Percentiles rank a stretch among this genome's conserved stretches.
Evolutionary conservation across 495 filamentous ascomycete genomes (phyloP).

Genomic region (Platismatia glauca): DNA sequence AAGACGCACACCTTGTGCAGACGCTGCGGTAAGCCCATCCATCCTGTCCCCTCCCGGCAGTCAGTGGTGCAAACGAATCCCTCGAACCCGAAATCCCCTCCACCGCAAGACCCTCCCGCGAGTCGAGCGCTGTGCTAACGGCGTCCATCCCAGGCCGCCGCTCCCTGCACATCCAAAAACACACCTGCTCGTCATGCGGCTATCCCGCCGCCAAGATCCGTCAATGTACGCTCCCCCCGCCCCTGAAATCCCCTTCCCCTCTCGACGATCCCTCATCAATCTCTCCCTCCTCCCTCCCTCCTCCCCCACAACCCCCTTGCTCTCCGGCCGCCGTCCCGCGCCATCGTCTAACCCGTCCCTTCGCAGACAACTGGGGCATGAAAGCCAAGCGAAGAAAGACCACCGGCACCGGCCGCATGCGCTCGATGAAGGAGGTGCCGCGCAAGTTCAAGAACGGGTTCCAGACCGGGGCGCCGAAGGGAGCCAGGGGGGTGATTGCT

Average conservation of each 20-base stretch:
- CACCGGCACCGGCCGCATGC: conserved; percentile 87
- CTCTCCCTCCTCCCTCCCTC: too few species aligned
- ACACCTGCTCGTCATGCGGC: conserved; percentile 92
- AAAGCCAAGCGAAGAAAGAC: conserved; percentile 99
- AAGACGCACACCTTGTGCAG: conserved; percentile 99
- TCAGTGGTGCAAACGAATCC: background rate
- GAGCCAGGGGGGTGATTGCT: conserved; percentile 49
- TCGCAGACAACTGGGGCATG: conserved; percentile 94
- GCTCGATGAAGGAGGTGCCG: conserved; percentile 80
- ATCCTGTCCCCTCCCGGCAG: too few species aligned
- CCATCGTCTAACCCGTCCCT: background rate
- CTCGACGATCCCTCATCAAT: background rate
- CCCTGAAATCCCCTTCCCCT: background rate
- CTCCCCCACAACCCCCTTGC: background rate
- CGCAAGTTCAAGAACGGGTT: conserved; percentile 94
- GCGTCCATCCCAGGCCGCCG: conserved; percentile 57
- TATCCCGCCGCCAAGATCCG: conserved; percentile 94
- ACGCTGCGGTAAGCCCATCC: conserved; percentile 80
- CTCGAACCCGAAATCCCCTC: background rate
- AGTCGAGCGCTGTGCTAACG: background rate
- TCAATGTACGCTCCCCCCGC: conserved; percentile 68
- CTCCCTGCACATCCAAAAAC: conserved; percentile 98
- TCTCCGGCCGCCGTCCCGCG: background rate
- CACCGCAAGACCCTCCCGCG: background rate
- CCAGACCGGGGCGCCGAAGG: conserved; percentile 81